phyloP scores from a whole-genome alignment of 495 filamentous ascomycete species.

The Extremus antarcticus region DNA sequence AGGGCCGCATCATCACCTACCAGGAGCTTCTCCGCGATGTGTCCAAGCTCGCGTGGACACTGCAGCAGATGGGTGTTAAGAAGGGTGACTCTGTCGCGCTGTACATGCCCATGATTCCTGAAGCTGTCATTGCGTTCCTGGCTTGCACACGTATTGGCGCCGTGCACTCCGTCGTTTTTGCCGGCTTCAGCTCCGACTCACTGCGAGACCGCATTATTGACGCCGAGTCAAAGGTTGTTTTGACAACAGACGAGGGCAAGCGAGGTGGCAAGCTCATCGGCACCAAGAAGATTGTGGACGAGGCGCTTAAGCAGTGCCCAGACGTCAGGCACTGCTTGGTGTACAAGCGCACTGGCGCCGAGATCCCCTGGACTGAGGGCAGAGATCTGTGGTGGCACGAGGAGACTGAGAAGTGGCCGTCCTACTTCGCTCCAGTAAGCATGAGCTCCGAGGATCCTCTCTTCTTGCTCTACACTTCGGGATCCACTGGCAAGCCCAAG shows the following conservation, averaged over 20 bases:
- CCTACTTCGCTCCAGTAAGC: conserved; percentile 74
- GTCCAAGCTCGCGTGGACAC: conserved; percentile 68
- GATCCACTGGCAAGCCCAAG: conserved; percentile 97
- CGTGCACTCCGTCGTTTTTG: conserved; percentile 96
- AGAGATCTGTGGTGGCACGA: conserved; percentile 98
- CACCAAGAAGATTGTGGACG: conserved; percentile 98
- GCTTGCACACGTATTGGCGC: conserved; percentile 89
- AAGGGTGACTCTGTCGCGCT: conserved; percentile 97
- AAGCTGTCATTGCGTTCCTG: conserved; percentile 82
- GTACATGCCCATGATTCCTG: conserved; percentile 98
- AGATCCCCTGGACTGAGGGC: conserved; percentile 80
- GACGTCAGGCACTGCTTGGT: conserved; percentile 78
- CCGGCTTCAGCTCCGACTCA: conserved; percentile 94
- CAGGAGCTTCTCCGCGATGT: conserved; percentile 90
- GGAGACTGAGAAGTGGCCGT: conserved; percentile 89
- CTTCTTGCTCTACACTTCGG: conserved; percentile 96
- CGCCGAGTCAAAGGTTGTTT: conserved; percentile 79
- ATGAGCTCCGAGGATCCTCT: conserved; percentile 92
- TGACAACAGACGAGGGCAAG: conserved; percentile 95
- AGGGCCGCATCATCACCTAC: conserved; percentile 86
- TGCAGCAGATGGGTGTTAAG: conserved; percentile 90
- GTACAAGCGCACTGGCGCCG: conserved; percentile 89
- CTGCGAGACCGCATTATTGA: conserved; percentile 92
- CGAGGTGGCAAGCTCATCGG: conserved; percentile 95
- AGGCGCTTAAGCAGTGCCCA: conserved; percentile 93